phyloP scores from a whole-genome alignment of 768 basidiomycete genomes.

The Trametes maxima region DNA sequence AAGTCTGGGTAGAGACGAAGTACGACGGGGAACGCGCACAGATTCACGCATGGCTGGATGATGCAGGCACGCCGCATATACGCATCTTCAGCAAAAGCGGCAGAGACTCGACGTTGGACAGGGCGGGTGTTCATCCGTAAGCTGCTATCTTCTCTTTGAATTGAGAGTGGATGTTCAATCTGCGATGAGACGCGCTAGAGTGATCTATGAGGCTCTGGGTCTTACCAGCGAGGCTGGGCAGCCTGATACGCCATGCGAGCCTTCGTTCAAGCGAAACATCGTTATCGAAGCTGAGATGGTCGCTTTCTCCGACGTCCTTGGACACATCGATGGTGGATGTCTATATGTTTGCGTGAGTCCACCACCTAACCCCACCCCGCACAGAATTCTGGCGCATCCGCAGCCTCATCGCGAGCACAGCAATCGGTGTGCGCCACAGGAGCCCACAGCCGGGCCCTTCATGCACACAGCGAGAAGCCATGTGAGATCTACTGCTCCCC shows the following conservation, averaged over 20 bases:
- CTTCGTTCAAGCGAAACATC: conserved; percentile 30
- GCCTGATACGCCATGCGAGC: not conserved
- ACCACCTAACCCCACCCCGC: not conserved
- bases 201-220: conserved; percentile 64
- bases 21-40: conserved; percentile 96
- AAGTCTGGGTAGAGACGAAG: conserved; percentile 88
- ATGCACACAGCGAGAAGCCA: conserved; percentile 6
- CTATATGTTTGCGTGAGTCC: not conserved
- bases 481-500: conserved; percentile 18
- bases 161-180: not conserved
- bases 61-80: conserved; percentile 47
- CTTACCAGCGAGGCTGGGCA: conserved; percentile 31
- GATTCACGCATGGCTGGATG: conserved; percentile 70
- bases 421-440: conserved; percentile 50
- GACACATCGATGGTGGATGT: conserved; percentile 66
- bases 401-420: conserved; percentile 58
- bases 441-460: conserved; percentile 2
- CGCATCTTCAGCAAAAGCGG: conserved; percentile 89
- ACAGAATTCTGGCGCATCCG: conserved; percentile 80
- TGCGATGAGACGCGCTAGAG: conserved; percentile 34
- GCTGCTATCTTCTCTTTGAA: conserved; percentile 9
- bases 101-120: conserved; percentile 78
- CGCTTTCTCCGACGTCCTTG: conserved; percentile 61
- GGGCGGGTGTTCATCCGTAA: conserved; percentile 61
- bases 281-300: conserved; percentile 90